Conservation (phyloP, 1,284 basidiomycete species). For the Cryptococcus neoformans region DNA sequence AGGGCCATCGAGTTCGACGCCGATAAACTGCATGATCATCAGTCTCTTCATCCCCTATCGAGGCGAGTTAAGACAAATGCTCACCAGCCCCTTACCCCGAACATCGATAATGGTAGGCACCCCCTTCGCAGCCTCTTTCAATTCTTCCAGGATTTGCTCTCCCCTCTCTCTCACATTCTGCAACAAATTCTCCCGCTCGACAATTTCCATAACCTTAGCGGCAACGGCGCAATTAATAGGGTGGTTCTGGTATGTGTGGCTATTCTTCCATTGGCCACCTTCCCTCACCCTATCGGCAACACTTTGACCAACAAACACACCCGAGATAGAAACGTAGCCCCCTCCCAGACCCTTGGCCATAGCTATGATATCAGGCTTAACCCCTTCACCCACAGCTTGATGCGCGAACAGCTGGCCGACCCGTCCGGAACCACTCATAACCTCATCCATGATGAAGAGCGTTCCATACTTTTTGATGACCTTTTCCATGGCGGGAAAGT, state of each 20-base stretch:
- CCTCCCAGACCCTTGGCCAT: slow-evolving; percentile 85
- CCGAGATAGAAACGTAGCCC: slow-evolving; percentile 78
- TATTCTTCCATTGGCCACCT: slow-evolving; percentile 58
- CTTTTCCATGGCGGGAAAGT: slow-evolving; percentile 64
- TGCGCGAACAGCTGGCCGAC: slow-evolving; percentile 64
- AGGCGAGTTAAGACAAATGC: slow-evolving; percentile 40
- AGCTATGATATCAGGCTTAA: slow-evolving; percentile 69
- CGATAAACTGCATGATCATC: slow-evolving; percentile 21
- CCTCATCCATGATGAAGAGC: slow-evolving; percentile 78
- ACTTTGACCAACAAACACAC: slow-evolving; percentile 65
- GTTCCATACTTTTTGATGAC: slow-evolving; percentile 80
- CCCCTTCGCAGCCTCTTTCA: slow-evolving; percentile 16
- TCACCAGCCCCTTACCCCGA: slow-evolving; percentile 65
- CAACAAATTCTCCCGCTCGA: slow-evolving; percentile 61
- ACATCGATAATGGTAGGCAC: slow-evolving; percentile 22
- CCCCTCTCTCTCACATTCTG: slow-evolving; percentile 25
- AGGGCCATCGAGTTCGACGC: slow-evolving; percentile 28
- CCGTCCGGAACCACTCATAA: slow-evolving; percentile 83
- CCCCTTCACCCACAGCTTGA: slow-evolving; percentile 56
- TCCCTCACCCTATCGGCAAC: slow-evolving; percentile 63
- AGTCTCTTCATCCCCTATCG: not conserved
- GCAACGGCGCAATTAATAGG: slow-evolving; percentile 73
- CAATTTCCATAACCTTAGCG: slow-evolving; percentile 71
- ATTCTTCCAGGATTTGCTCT: slow-evolving; percentile 19
- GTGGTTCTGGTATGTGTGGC: slow-evolving; percentile 81